Percentiles rank a stretch among this genome's conserved stretches.
phyloP scores from a whole-genome alignment of 345 rosid species.

The Pseudoturritis turrita region DNA sequence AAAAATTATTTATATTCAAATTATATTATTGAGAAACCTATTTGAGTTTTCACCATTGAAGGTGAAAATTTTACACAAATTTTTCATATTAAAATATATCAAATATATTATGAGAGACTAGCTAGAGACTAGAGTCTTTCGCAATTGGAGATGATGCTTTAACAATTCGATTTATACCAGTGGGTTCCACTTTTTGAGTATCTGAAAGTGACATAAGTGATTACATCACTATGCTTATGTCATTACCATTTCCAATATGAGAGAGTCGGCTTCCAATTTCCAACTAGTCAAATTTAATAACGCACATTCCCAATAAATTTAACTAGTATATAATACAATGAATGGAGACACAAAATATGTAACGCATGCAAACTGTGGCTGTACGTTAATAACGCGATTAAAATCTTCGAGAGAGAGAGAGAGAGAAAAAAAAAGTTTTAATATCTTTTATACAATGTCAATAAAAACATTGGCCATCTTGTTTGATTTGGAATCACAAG shows the following conservation, averaged over 20 bases:
- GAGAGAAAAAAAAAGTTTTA: background rate
- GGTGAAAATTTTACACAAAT: too few species aligned
- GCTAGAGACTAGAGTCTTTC: too few species aligned
- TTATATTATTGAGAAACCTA: too few species aligned
- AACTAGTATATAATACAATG: slow-evolving; percentile 5
- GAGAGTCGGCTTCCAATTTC: background rate
- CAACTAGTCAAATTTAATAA: background rate
- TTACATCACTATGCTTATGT: slow-evolving; percentile 17
- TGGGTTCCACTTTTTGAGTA: background rate
- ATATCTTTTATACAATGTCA: slow-evolving; percentile 11
- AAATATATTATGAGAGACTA: too few species aligned
- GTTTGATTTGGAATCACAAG: slow-evolving; percentile 28
- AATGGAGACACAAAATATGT: background rate
- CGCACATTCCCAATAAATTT: background rate
- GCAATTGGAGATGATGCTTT: too few species aligned
- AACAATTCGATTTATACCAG: background rate
- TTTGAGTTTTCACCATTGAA: too few species aligned
- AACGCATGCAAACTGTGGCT: background rate
- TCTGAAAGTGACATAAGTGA: slow-evolving; percentile 7
- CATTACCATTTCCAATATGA: background rate
- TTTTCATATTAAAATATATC: too few species aligned
- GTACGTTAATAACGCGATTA: slow-evolving; percentile 11
- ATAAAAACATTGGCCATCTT: background rate
- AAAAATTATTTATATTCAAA: too few species aligned
- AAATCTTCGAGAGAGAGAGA: background rate